These are phyloP conservation scores for Lactarius hengduanensis DNA, from an alignment of 768 basidiomycete species.

Conservation along the genomic window DNA sequence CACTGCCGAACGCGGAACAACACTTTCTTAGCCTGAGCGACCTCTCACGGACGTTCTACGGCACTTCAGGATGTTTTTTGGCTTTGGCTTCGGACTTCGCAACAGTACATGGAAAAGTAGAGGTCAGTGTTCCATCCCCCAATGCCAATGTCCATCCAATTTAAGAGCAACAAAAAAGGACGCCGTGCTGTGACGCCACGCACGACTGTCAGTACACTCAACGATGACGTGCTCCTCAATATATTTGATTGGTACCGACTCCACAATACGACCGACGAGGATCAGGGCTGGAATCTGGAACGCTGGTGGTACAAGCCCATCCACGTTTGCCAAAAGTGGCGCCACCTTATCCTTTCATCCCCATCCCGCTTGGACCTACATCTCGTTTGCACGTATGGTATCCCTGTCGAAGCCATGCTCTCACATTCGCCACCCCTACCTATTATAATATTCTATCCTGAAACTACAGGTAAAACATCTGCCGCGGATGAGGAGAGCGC, in stretches of 20 bases:
- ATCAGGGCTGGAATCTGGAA: slow-evolving; percentile 4
- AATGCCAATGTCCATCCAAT: neutral
- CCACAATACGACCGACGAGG: neutral
- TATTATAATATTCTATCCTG: slow-evolving; percentile 10
- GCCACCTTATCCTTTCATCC: slow-evolving; percentile 3
- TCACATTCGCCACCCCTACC: slow-evolving; percentile 12
- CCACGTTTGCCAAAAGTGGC: slow-evolving; percentile 9
- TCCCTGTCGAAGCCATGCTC: slow-evolving; percentile 8
- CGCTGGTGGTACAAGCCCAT: slow-evolving; percentile 20
- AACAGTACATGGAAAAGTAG: neutral
- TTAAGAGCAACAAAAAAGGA: neutral
- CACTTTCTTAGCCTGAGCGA: neutral
- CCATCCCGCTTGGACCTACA: slow-evolving; percentile 7
- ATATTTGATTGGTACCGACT: slow-evolving; percentile 12
- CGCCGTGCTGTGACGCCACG: neutral
- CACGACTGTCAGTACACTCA: neutral
- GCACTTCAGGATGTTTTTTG: neutral
- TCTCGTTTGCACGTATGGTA: slow-evolving; percentile 14
- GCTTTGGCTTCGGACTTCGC: neutral
- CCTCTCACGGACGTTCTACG: neutral
- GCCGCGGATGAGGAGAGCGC: neutral
- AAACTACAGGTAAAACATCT: neutral
- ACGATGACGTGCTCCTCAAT: slow-evolving; percentile 6
- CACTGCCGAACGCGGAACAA: neutral
- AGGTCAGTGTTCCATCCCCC: neutral